Evolutionary conservation across 1,139 yeast genomes (phyloP).

Genomic region (Saccharomycopsis hybrid): DNA sequence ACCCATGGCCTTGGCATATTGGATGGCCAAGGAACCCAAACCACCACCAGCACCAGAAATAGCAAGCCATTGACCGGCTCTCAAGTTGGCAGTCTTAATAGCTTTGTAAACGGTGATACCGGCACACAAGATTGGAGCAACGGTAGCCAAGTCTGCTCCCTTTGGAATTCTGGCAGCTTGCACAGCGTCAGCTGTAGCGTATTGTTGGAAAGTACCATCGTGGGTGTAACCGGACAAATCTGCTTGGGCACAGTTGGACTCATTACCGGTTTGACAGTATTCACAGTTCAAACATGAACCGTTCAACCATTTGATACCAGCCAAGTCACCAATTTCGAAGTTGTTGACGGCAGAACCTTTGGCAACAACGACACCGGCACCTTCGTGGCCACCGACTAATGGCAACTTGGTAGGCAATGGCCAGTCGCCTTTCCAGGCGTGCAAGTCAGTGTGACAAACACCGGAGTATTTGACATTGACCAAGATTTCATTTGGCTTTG

Average conservation of each 20-base stretch:
- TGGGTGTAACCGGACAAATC: slow-evolving; percentile 61
- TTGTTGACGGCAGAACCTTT: slow-evolving; percentile 49
- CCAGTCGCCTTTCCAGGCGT: slow-evolving; percentile 81
- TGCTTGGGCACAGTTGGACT: slow-evolving; percentile 51
- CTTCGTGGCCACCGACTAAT: slow-evolving; percentile 70
- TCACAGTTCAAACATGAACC: slow-evolving; percentile 56
- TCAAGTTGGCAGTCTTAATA: slow-evolving; percentile 48
- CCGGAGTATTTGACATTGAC: slow-evolving; percentile 69
- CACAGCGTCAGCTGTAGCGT: slow-evolving; percentile 59
- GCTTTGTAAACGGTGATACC: slow-evolving; percentile 67
- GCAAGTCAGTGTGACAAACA: slow-evolving; percentile 74
- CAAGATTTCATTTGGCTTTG: slow-evolving; percentile 61
- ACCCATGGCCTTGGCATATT: slow-evolving; percentile 62
- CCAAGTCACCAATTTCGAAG: slow-evolving; percentile 54
- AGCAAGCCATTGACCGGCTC: slow-evolving; percentile 61
- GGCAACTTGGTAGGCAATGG: slow-evolving; percentile 62
- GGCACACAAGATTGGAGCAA: slow-evolving; percentile 63
- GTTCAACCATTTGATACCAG: slow-evolving; percentile 61
- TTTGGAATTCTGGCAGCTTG: slow-evolving; percentile 57
- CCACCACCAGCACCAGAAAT: slow-evolving; percentile 68
- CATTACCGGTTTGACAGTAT: slow-evolving; percentile 46
- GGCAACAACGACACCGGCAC: slow-evolving; percentile 62
- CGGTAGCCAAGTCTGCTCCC: slow-evolving; percentile 49
- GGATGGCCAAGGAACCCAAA: slow-evolving; percentile 58
- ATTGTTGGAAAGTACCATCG: slow-evolving; percentile 63